Base-by-base conservation (phyloP, 139 green algal species). In the Coelastrella sp. region DNA sequence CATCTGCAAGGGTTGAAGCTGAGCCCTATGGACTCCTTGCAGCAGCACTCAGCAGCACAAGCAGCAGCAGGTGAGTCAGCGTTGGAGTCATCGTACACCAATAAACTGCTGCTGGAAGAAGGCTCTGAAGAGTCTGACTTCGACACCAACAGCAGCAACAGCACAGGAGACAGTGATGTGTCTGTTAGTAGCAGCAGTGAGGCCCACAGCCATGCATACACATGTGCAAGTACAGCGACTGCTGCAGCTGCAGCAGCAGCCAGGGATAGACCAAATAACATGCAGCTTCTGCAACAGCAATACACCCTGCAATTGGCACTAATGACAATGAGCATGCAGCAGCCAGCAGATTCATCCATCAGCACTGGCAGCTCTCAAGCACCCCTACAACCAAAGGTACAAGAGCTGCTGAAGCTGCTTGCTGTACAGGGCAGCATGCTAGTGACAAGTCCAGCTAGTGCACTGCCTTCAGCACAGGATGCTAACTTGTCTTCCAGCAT, bases 381-480 rank as follows among this genome's bases (percentile, higher is more conserved):
- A 43, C 69, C 53, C 4, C 66, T 37, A 43, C 72, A 67, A 30
- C 50, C 50, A 41, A 48, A 81, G 50, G 17, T 35, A 59, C 51
- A 69, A 23, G 75, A 82, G 75, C 53, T 82, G 25, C 17, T 82
- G 9, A 82, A 72, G 51, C 53, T 82, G 51, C 75, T 53, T n/a
- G 8, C 75, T 34, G 2, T 82, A 23, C 75, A 82, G 53, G 75
- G 75, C 7, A 48, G 37, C 67, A 3, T 76, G 0, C 15, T 27
- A 2, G 9, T 69, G 8, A 69, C 62, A n/a, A 5, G n/a, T 62
- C n/a, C 71, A n/a, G 41, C 71, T 43, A 27, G 15, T 30, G 27
- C 71, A 41, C 7, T 41, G 40, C 2, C 43, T 30, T 4, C 69
- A 78, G 6, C 40, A 51, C n/a, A 3, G 40, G 69, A n/a, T n/a